Base-by-base conservation (phyloP, 768 basidiomycete genomes). In the Grammothele lineata region DNA sequence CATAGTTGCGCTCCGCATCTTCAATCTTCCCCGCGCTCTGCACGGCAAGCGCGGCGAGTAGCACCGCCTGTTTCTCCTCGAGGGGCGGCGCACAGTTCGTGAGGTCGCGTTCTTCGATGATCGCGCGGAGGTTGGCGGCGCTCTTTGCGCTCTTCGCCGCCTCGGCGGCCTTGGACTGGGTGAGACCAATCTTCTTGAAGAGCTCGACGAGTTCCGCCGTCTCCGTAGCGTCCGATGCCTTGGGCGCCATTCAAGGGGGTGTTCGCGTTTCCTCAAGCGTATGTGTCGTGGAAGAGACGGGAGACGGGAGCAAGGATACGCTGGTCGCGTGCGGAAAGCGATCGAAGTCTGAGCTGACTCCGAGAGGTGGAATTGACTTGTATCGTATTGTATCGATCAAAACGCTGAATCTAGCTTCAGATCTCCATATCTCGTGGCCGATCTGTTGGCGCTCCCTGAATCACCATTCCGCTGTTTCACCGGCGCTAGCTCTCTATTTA, bases 121-220 rank as follows among this genome's bases (percentile, higher is more conserved):
- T 75, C 19, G 77, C 77, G 57, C 78, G 81, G 47, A 94, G 74
- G 17, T 83, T 69, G 3, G 74, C 63, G 5, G 90, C 86, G 59
- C 79, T 80, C 71, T 91, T 95, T 3, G 85, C 71, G 49, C 77
- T 86, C 62, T 92, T 89, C 27, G 83, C 80, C 4, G 88, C 86
- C 58, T 96, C 92, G 9, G 76, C 75, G 1, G 93, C 88, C 63
- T 92, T 90, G 43, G 84, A 68, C 49, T 80, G 74, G 34, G 83
- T 71, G 36, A 96, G 71, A 21, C 89, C 90, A 47, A 92, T 83
- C 30, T 82, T 77, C 62, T 82, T 77, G 72, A 94, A 92, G 30
- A 86, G 71, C 24, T 65, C 59, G 48, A 76, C 61, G 44, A 76
- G 67, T 23, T 68, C 64, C 12, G 63, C 60, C 30, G 69, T 67